phyloP scores from a whole-genome alignment of 2,329 filamentous ascomycete species.

The Trichoderma gracile region DNA sequence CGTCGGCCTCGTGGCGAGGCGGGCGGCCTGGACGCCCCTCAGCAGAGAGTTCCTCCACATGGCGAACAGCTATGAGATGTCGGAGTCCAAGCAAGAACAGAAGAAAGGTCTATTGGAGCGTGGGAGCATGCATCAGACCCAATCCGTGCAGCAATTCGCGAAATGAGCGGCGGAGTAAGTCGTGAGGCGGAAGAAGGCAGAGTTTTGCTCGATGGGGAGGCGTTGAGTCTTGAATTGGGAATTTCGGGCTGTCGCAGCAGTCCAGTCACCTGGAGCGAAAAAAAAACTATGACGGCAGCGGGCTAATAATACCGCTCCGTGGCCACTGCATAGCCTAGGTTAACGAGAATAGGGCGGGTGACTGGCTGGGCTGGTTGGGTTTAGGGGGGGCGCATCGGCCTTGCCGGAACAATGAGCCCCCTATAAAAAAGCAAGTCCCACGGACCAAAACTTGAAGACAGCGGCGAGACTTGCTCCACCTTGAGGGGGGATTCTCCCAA shows the following conservation, averaged over 20 bases:
- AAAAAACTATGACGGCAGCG: conserved; percentile 23
- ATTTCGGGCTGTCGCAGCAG: conserved; percentile 3
- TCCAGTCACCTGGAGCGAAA: background rate
- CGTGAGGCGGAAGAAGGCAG: conserved; percentile 28
- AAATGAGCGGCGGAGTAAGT: conserved; percentile 55
- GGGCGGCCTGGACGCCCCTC: conserved; percentile 22
- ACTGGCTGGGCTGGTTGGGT: background rate
- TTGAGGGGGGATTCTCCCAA: no score
- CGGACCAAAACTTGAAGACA: no score
- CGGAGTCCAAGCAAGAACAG: conserved; percentile 13
- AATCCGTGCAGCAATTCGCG: conserved; percentile 36
- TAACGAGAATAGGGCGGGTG: conserved; percentile 19
- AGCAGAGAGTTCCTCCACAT: conserved; percentile 24
- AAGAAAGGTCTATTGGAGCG: conserved; percentile 31
- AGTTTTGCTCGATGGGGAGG: conserved; percentile 6
- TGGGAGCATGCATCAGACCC: conserved; percentile 32
- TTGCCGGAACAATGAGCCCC: conserved; percentile 7
- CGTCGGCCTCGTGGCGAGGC: conserved; percentile 26
- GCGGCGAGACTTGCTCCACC: no score
- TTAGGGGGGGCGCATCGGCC: background rate
- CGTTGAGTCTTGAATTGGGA: background rate
- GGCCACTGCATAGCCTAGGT: conserved; percentile 2
- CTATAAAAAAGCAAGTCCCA: background rate
- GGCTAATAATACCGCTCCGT: conserved; percentile 17
- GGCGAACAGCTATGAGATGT: conserved; percentile 4